Base-by-base conservation (phyloP, 805 yeast genomes). In the Candida montana region DNA sequence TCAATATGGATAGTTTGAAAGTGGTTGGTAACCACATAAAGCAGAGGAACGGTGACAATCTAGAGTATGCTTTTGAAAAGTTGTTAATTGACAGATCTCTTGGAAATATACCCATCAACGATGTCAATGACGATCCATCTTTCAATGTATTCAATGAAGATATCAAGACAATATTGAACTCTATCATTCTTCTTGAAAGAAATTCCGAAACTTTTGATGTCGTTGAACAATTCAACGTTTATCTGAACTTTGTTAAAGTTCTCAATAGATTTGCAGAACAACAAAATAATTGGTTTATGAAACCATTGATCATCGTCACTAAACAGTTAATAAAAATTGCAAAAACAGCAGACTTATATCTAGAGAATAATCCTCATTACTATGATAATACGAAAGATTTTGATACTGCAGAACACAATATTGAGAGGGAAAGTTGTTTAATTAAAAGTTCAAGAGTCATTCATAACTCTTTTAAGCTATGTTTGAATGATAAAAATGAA, bases 401-500 rank as follows among this genome's bases (percentile, higher is more conserved):
- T 39, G 44, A 20, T 34, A 43, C 41, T 18, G 53, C 53, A 16
- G 58, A 57, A 30, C 20, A 15, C n/a, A 29, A 33, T 5, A 46
- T 54, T 34, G 63, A 62, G 33, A 47, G 47, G 7, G 64, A 62
- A 39, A 35, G 42, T 12, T 74, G 45, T 33, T 55, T 72, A 31
- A 84, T 79, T 42, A 68, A 67, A 34, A 72, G 85, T 32, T 81
- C 86, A 0, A 67, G 79, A 46, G 71, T 81, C 3, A 69, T 88
- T 41, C 88, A 87, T 59, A 72, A 78, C 45, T 75, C 90, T 7
- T 83, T 87, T 63, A 85, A 83, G 44, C 57, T 83, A 4, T 85
- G 95, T 47, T 66, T 89, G 33, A 85, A 84, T 48, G 96, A 89
- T 60, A 72, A 90, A 44, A 79, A 78, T 46, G 73, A 76, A n/a